Evolutionary conservation across 148 eudicot genomes (phyloP).

Genomic region (Limonium bicolor): DNA sequence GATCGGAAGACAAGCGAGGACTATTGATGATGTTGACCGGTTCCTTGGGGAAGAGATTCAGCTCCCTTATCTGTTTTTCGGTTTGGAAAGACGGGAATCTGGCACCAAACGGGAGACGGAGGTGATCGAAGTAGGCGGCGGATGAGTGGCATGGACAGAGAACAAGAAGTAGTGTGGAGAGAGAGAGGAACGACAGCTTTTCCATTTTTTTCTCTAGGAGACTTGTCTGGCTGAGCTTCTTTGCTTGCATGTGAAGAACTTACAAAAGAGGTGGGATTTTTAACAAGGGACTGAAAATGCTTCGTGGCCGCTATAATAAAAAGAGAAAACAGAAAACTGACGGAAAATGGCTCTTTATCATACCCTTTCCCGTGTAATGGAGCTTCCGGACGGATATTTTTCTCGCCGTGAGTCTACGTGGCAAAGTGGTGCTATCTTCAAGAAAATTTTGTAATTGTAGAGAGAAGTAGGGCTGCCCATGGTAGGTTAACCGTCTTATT

Average conservation of each 20-base stretch:
- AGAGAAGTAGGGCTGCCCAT: too few species aligned
- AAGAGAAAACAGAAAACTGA: too few species aligned
- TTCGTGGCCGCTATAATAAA: too few species aligned
- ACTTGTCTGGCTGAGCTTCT: background rate
- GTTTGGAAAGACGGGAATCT: conserved; percentile 18
- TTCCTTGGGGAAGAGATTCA: conserved; percentile 58
- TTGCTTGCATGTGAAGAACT: background rate
- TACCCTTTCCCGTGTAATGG: too few species aligned
- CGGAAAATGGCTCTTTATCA: too few species aligned
- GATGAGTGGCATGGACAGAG: conserved; percentile 2
- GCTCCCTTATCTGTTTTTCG: conserved; percentile 38
- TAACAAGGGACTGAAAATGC: too few species aligned
- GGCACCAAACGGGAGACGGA: conserved; percentile 8
- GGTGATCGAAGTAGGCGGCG: background rate
- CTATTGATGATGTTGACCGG: conserved; percentile 32
- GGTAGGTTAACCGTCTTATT: too few species aligned
- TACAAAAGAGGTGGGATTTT: too few species aligned
- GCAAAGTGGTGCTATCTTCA: too few species aligned
- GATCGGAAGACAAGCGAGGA: background rate
- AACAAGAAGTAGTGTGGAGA: conserved; percentile 11
- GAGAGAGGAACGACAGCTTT: background rate
- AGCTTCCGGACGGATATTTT: too few species aligned
- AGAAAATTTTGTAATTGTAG: too few species aligned
- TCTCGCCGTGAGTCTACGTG: too few species aligned
- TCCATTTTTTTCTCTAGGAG: background rate